Percentiles rank a stretch among this genome's conserved stretches.
Evolutionary conservation across 371 early-diverging fungal species (phyloP).

Genomic region (Mortierella sp.): DNA sequence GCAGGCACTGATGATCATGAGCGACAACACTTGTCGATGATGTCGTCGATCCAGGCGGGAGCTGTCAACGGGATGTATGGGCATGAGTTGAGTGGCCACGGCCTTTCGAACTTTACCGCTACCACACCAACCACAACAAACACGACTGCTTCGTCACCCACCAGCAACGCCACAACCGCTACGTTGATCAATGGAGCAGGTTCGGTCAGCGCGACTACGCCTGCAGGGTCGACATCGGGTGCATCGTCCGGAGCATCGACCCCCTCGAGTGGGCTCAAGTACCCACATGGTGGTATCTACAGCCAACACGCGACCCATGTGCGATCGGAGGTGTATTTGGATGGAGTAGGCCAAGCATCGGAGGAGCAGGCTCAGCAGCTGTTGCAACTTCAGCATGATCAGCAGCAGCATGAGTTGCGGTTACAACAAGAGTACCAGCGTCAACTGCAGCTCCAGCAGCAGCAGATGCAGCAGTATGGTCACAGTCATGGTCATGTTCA

Average conservation of each 20-base stretch:
- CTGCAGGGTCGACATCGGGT: conserved; percentile 15
- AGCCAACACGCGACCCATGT: conserved; percentile 19
- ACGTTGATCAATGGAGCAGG: conserved; percentile 11
- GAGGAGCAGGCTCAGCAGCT: conserved; percentile 29
- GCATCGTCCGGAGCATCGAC: conserved; percentile 32
- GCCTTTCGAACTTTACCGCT: neutral
- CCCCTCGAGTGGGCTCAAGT: conserved; percentile 16
- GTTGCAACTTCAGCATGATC: conserved; percentile 20
- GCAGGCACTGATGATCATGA: conserved; percentile 20
- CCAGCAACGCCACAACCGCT: neutral
- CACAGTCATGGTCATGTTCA: neutral
- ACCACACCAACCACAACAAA: neutral
- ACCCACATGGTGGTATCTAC: conserved; percentile 15
- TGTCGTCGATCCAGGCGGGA: conserved; percentile 19
- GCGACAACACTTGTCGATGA: conserved; percentile 14
- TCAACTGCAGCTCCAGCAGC: conserved; percentile 13
- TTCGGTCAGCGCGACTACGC: neutral
- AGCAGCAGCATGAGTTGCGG: conserved; percentile 12
- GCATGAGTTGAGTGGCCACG: conserved; percentile 2
- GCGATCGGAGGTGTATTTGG: conserved; percentile 15
- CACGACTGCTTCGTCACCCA: neutral
- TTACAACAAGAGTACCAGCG: conserved; percentile 18
- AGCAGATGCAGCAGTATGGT: neutral
- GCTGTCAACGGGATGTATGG: conserved; percentile 8
- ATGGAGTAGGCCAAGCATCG: neutral